Conservation (phyloP, 208 protist species). For the Leishmania major region DNA sequence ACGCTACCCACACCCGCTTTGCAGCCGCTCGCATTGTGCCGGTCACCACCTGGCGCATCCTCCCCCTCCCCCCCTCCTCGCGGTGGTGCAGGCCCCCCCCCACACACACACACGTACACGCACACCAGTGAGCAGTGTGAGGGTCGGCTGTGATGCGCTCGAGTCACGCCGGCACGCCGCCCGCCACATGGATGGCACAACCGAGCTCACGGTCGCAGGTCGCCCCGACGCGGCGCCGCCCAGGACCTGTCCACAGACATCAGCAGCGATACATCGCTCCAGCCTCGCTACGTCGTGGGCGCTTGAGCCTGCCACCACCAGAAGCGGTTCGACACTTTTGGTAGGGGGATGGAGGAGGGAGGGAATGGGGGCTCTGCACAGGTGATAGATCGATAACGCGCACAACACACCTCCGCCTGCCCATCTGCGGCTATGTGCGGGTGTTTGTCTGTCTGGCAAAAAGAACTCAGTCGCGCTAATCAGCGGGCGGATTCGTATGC, state of each 20-base stretch:
- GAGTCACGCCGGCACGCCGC: neutral
- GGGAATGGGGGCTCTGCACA: neutral
- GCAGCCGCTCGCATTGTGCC: too few species aligned
- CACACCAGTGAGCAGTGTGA: neutral
- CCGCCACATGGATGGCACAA: neutral
- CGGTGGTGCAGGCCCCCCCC: too few species aligned
- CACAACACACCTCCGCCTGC: neutral
- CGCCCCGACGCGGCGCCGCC: neutral
- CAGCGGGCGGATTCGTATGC: neutral
- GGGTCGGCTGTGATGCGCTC: neutral
- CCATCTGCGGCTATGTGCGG: neutral
- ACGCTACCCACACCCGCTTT: neutral
- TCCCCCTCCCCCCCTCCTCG: too few species aligned
- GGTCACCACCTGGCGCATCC: too few species aligned
- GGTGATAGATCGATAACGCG: neutral
- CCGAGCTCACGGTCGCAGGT: neutral
- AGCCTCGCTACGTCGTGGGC: neutral
- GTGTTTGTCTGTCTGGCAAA: neutral
- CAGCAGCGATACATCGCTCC: neutral
- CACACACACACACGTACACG: too few species aligned
- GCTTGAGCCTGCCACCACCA: neutral
- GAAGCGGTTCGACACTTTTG: neutral
- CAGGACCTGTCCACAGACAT: neutral
- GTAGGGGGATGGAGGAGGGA: neutral
- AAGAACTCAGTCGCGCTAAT: neutral